These are phyloP conservation scores for Colletotrichum sp. DNA, from an alignment of 2,329 filamentous ascomycete species.

Conservation along the genomic window DNA sequence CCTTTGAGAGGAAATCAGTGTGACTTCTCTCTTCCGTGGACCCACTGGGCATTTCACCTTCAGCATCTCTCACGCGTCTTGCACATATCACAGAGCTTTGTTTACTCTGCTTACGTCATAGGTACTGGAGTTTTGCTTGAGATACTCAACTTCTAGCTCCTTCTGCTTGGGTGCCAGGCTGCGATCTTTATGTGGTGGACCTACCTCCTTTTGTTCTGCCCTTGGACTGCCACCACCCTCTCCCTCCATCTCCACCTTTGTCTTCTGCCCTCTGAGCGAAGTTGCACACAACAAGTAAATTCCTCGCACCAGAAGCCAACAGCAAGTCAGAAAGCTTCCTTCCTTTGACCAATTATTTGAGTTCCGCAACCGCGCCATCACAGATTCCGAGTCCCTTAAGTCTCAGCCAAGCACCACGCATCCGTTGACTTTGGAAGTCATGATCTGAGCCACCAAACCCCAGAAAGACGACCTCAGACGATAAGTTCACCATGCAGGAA, in stretches of 20 bases:
- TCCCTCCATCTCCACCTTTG: background rate
- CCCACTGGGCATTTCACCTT: background rate
- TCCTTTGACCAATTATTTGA: accelerated
- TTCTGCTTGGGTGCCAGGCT: background rate
- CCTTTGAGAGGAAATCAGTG: background rate
- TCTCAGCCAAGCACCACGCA: background rate
- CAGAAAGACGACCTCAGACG: background rate
- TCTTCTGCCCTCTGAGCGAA: background rate
- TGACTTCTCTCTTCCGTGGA: background rate
- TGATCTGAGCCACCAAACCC: background rate
- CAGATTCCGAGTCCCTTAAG: background rate
- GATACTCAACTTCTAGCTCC: background rate
- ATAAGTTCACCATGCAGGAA: background rate
- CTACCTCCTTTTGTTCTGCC: background rate
- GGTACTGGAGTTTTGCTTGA: background rate
- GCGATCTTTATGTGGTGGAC: background rate
- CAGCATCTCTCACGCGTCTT: background rate
- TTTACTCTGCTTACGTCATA: background rate
- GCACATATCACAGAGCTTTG: background rate
- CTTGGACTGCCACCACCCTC: background rate
- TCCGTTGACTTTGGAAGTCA: background rate
- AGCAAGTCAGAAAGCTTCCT: accelerated
- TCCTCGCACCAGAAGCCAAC: background rate
- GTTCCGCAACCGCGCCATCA: background rate
- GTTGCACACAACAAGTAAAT: background rate